A percentile compares a stretch with the other conserved stretches of the same genome.
These are phyloP conservation scores for Spatholobus suberectus DNA, from an alignment of 306 rosid genomes.

Conservation along the genomic window DNA sequence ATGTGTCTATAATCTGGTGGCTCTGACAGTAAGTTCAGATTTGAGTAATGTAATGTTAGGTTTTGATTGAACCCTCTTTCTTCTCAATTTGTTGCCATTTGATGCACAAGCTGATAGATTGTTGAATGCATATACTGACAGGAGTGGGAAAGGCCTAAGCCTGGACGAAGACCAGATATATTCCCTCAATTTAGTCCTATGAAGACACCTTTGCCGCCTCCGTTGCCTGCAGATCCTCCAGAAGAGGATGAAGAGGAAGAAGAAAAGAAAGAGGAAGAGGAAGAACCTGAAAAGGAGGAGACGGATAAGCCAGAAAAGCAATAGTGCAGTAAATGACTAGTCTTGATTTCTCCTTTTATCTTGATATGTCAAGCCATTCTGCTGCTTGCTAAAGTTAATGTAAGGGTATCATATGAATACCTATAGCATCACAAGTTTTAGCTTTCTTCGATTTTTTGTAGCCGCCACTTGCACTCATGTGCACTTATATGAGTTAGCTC, in stretches of 20 bases:
- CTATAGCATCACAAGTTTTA: slow-evolving; percentile 4
- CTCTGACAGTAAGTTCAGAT: background rate
- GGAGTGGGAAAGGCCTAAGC: slow-evolving; percentile 61
- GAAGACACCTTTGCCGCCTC: slow-evolving; percentile 65
- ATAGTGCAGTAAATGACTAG: slow-evolving; percentile 29
- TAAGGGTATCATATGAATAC: slow-evolving; percentile 14
- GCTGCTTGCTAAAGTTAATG: slow-evolving; percentile 12
- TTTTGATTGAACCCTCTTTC: background rate
- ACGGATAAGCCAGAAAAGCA: slow-evolving; percentile 37
- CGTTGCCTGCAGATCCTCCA: slow-evolving; percentile 59
- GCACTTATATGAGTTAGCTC: background rate
- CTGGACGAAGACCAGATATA: slow-evolving; percentile 62
- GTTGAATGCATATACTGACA: slow-evolving; percentile 22
- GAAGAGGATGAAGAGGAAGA: slow-evolving; percentile 56
- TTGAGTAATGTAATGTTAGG: background rate
- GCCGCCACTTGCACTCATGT: background rate
- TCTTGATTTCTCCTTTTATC: slow-evolving; percentile 27
- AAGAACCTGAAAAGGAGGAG: slow-evolving; percentile 57
- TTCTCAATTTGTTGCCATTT: slow-evolving; percentile 7
- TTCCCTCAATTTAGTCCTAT: slow-evolving; percentile 64
- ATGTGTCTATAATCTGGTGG: background rate
- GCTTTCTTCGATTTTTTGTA: slow-evolving; percentile 32
- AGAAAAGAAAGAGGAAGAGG: slow-evolving; percentile 53
- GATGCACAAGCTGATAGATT: slow-evolving; percentile 7
- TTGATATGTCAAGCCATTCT: slow-evolving; percentile 28